These are phyloP conservation scores for Ilex asprella DNA, from an alignment of 257 asterid genomes.

Conservation along the genomic window DNA sequence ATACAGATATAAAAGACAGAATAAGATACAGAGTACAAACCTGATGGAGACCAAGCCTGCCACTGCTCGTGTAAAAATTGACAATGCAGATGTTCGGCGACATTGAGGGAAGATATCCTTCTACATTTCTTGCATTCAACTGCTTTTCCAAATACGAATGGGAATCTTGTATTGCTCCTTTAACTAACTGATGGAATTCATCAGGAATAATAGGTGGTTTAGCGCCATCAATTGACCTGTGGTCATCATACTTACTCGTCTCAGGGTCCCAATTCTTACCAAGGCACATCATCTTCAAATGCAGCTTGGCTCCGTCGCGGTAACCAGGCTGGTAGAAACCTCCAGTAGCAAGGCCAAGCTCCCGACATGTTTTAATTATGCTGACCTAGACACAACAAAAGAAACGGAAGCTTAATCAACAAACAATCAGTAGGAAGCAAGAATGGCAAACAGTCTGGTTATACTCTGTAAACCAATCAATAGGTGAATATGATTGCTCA, in stretches of 20 bases:
- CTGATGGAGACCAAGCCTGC: conserved; percentile 85
- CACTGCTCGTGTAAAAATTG: conserved; percentile 56
- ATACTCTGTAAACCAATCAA: neutral
- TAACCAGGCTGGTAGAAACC: conserved; percentile 81
- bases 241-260: conserved; percentile 37
- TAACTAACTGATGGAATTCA: conserved; percentile 44
- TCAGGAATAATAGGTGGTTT: conserved; percentile 58
- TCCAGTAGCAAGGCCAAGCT: conserved; percentile 62
- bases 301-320: conserved; percentile 53
- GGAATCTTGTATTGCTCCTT: conserved; percentile 39
- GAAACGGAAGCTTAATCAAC: neutral
- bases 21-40: conserved; percentile 15
- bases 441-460: neutral
- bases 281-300: conserved; percentile 80
- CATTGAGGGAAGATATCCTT: conserved; percentile 46
- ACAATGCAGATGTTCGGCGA: conserved; percentile 68
- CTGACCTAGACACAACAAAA: conserved; percentile 37
- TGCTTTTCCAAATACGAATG: conserved; percentile 31
- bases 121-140: conserved; percentile 20
- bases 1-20: neutral
- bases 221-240: conserved; percentile 53
- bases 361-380: conserved; percentile 41
- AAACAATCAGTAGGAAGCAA: neutral
- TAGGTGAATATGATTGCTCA: neutral
- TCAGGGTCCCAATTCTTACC: conserved; percentile 84